These are phyloP conservation scores for Limtongia smithiae DNA, from an alignment of 805 yeast genomes.

Conservation along the genomic window DNA sequence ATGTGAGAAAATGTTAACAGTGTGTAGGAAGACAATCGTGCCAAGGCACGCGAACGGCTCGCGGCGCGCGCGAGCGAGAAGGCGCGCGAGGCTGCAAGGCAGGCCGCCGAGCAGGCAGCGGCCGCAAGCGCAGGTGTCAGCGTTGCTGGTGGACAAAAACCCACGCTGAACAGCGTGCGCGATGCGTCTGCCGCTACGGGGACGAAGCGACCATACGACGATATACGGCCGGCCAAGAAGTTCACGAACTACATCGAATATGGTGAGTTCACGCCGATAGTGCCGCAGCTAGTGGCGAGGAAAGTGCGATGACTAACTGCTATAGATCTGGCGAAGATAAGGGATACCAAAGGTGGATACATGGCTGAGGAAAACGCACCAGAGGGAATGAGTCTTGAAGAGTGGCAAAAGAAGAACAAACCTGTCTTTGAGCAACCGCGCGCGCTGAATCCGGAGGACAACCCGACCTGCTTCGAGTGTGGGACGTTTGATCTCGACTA, in stretches of 20 bases:
- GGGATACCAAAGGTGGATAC: conserved; percentile 84
- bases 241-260: conserved; percentile 42
- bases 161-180: conserved; percentile 5
- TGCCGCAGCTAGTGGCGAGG: not conserved
- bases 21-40: conserved; percentile 26
- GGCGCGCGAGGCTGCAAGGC: conserved; percentile 20
- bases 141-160: not conserved
- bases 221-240: conserved; percentile 31
- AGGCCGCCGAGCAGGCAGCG: conserved; percentile 12
- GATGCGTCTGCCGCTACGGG: conserved; percentile 16
- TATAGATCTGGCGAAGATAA: conserved; percentile 85
- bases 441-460: conserved; percentile 67
- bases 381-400: conserved; percentile 43
- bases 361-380: conserved; percentile 45
- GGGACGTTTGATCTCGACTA: conserved; percentile 68
- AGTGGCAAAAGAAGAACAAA: conserved; percentile 52
- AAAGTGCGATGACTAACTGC: not conserved
- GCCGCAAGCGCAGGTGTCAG: not conserved
- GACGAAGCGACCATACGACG: conserved; percentile 27
- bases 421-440: conserved; percentile 40
- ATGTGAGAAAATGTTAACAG: not conserved
- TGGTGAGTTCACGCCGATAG: conserved; percentile 21
- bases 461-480: conserved; percentile 85
- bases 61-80: conserved; percentile 24
- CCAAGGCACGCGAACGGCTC: conserved; percentile 26